phyloP scores from a whole-genome alignment of 2,329 filamentous ascomycete species.

The Penicillium sp. region DNA sequence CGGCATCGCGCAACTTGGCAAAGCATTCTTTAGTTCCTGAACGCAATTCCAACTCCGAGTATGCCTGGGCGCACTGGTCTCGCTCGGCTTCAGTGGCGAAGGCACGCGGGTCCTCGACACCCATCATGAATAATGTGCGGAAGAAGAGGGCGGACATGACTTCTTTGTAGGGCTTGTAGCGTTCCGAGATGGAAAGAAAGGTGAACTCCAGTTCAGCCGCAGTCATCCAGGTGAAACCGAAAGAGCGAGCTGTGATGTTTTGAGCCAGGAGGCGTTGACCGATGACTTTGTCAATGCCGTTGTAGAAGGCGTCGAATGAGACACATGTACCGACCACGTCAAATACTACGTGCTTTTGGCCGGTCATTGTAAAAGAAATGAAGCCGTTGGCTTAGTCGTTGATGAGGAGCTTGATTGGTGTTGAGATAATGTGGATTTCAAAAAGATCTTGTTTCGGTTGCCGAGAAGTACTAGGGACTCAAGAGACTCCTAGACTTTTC shows the following conservation, averaged over 20 bases:
- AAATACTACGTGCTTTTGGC: conserved; percentile 53
- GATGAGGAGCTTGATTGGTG: neutral
- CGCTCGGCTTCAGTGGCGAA: conserved; percentile 48
- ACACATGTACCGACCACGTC: conserved; percentile 57
- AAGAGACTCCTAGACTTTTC: neutral
- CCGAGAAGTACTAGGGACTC: neutral
- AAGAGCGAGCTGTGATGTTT: conserved; percentile 42
- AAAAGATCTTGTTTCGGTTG: neutral
- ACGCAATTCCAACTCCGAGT: conserved; percentile 39
- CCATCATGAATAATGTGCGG: conserved; percentile 47
- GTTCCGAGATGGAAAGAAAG: conserved; percentile 48
- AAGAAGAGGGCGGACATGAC: conserved; percentile 50
- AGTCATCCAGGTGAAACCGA: conserved; percentile 52
- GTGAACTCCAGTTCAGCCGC: conserved; percentile 52
- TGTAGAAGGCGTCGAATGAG: conserved; percentile 49
- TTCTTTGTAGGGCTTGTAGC: conserved; percentile 47
- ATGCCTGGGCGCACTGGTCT: conserved; percentile 43
- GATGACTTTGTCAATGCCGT: conserved; percentile 42
- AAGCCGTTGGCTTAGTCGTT: neutral
- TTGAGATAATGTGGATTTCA: neutral
- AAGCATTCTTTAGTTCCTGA: conserved; percentile 44
- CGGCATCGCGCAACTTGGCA: conserved; percentile 46
- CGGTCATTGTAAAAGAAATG: neutral
- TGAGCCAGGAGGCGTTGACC: conserved; percentile 40
- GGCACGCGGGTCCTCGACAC: conserved; percentile 43